Evolutionary conservation across 2,329 filamentous ascomycete genomes (phyloP).

Genomic region (Boeremia lycopersici): DNA sequence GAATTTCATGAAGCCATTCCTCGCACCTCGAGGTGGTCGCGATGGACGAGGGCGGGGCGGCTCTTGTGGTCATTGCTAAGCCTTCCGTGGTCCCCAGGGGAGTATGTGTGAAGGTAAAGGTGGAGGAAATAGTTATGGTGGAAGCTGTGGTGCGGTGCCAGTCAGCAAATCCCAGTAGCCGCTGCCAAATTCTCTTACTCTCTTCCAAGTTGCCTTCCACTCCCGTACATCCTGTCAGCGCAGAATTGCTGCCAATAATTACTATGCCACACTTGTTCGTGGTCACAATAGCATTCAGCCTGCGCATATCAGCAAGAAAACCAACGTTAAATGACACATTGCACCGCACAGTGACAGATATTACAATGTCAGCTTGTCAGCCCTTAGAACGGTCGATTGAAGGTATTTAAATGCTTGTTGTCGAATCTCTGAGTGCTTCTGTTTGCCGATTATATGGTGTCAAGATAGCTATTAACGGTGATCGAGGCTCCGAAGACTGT

Average conservation of each 20-base stretch:
- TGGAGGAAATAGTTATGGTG: conserved; percentile 2
- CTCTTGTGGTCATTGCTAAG: too few species aligned
- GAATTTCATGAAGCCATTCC: background rate
- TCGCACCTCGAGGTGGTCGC: conserved; percentile 1
- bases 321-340: conserved; percentile 50
- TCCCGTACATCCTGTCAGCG: conserved; percentile 36
- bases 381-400: conserved; percentile 55
- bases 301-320: conserved; percentile 50
- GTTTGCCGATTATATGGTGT: conserved; percentile 51
- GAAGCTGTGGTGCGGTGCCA: conserved; percentile 13
- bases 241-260: conserved; percentile 26
- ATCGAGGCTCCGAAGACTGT: background rate
- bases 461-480: conserved; percentile 45
- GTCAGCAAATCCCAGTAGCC: conserved; percentile 14
- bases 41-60: conserved; percentile 7
- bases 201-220: conserved; percentile 21
- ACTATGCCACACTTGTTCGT: conserved; percentile 47
- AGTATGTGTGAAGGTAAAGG: conserved; percentile 2
- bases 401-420: conserved; percentile 39
- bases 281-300: conserved; percentile 52
- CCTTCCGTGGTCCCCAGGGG: background rate
- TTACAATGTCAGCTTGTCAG: conserved; percentile 51
- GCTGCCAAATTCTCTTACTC: conserved; percentile 24
- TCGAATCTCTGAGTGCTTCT: conserved; percentile 35
- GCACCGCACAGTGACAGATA: conserved; percentile 53